Percentiles rank a stretch among this genome's conserved stretches.
These are phyloP conservation scores for Beta macrorhiza DNA, from an alignment of 179 eudicot genomes.

Conservation along the genomic window DNA sequence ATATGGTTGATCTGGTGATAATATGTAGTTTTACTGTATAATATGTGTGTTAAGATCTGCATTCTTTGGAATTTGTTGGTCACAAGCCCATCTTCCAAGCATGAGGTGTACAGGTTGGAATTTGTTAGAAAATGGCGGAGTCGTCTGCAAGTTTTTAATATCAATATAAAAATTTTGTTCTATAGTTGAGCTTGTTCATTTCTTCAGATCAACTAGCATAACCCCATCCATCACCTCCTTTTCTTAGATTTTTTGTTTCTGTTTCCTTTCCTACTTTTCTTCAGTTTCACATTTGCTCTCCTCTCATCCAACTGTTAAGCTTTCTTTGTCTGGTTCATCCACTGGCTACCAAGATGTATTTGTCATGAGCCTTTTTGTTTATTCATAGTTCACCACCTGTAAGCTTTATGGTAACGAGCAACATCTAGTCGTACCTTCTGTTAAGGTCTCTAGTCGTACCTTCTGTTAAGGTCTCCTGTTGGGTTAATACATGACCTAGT, in stretches of 20 bases:
- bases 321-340: background rate
- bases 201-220: background rate
- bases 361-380: no score
- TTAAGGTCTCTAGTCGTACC: no score
- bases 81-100: background rate
- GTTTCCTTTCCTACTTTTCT: background rate
- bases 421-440: no score
- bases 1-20: background rate
- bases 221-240: background rate
- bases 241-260: background rate
- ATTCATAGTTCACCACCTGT: background rate
- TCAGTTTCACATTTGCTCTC: background rate
- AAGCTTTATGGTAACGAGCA: background rate
- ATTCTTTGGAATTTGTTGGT: background rate
- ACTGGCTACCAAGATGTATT: background rate
- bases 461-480: no score
- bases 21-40: background rate
- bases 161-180: background rate
- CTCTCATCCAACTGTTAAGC: background rate
- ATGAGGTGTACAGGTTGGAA: no score
- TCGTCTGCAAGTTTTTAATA: background rate
- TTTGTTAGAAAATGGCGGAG: background rate
- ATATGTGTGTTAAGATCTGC: background rate
- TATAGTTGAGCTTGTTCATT: background rate
- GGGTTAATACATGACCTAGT: no score